Evolutionary conservation across 495 filamentous ascomycete genomes (phyloP).

Genomic region (Trichoderma virens): DNA sequence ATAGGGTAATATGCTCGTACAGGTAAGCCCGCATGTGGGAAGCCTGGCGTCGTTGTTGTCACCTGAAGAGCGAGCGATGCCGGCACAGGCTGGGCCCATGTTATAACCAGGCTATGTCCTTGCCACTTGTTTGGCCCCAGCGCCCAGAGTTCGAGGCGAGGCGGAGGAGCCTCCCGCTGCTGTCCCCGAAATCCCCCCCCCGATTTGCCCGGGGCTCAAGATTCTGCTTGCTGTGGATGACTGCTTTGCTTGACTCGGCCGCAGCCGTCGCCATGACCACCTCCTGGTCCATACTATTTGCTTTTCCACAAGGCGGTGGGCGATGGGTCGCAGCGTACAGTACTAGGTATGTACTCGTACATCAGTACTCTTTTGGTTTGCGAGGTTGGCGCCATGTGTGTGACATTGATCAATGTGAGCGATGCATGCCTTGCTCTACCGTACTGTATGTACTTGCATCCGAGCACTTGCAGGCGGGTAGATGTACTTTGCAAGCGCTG

Average conservation of each 20-base stretch:
- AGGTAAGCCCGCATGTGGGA: too few species aligned
- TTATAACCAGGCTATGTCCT: neutral
- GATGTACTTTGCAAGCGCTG: too few species aligned
- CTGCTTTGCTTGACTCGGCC: neutral
- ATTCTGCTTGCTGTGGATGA: constrained; percentile 5
- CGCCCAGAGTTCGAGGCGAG: neutral
- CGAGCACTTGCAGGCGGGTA: too few species aligned
- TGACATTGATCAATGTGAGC: too few species aligned
- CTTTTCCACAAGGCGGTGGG: neutral
- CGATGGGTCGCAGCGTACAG: neutral
- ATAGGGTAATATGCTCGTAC: too few species aligned
- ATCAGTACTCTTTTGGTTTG: too few species aligned
- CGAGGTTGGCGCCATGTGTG: too few species aligned
- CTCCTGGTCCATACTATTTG: neutral
- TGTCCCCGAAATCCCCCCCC: neutral
- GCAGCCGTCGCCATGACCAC: neutral
- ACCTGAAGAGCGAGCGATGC: constrained; percentile 6
- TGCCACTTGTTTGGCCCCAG: neutral
- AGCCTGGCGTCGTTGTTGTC: neutral
- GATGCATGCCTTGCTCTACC: too few species aligned
- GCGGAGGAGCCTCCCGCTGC: neutral
- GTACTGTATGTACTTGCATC: too few species aligned
- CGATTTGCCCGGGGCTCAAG: constrained; percentile 4
- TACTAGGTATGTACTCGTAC: too few species aligned
- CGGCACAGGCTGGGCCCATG: neutral